Evolutionary conservation across 2,329 filamentous ascomycete genomes (phyloP).

Genomic region (Cercospora beticola): DNA sequence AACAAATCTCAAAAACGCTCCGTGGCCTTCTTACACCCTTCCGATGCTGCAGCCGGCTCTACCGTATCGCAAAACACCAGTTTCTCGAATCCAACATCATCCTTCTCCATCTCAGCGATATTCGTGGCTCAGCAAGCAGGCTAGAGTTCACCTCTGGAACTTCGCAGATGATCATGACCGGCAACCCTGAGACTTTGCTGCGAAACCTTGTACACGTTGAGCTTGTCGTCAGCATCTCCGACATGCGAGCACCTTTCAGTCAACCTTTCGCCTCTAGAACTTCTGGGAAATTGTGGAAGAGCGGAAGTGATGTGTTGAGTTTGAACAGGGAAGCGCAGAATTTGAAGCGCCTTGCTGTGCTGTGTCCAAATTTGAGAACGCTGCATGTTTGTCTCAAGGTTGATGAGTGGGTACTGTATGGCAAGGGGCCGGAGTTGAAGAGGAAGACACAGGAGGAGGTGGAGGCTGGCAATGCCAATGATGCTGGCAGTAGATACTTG

Average conservation of each 20-base stretch:
- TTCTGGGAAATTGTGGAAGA: conserved; percentile 5
- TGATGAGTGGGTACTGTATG: conserved; percentile 16
- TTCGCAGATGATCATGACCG: conserved; percentile 12
- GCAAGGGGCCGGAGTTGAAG: conserved; percentile 2
- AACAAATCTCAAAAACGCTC: conserved; percentile 12
- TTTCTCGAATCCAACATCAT: conserved; percentile 17
- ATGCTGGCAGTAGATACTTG: conserved; percentile 5
- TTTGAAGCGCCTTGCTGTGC: not conserved
- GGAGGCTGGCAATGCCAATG: not conserved
- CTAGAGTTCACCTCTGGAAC: conserved; percentile 8
- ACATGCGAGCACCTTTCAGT: conserved; percentile 17
- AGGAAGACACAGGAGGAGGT: not conserved
- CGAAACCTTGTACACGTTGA: conserved; percentile 7
- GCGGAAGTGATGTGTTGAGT: conserved; percentile 6
- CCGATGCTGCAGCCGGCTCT: conserved; percentile 7
- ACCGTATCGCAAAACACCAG: conserved; percentile 5
- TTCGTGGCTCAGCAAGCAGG: conserved; percentile 13
- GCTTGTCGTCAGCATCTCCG: conserved; percentile 8
- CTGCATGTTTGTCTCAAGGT: conserved; percentile 15
- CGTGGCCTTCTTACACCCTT: conserved; percentile 9
- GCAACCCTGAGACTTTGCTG: conserved; percentile 14
- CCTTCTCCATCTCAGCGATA: conserved; percentile 12
- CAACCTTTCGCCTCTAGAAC: conserved; percentile 12
- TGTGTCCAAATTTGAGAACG: conserved; percentile 8
- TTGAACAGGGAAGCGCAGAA: conserved; percentile 9